Base-by-base conservation (phyloP, 805 yeast genomes). In the Saccharomyces kudriavzevii region DNA sequence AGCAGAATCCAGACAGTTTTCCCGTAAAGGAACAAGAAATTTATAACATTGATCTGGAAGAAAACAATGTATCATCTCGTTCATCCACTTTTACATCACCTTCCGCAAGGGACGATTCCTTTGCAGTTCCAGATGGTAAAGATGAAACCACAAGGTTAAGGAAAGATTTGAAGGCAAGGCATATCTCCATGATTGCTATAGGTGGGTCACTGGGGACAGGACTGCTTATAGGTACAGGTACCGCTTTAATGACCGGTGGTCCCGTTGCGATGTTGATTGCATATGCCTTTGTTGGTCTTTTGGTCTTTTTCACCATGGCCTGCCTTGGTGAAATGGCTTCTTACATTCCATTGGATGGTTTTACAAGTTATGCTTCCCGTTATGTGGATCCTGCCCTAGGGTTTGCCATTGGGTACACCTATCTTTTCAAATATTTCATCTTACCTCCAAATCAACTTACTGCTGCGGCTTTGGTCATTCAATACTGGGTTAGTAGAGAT, bases 171-270 rank as follows among this genome's bases (percentile, higher is more conserved):
- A 72, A 77, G 57, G 78, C 86, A 49, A 68, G 89, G 51, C 89
- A 84, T 63, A 76, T 83, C 57, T 77, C 82, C 53, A 82, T 85
- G 86, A 82, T 85, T 64, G 86, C 94, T 58, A 81, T 88, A 59
- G 95, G 94, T 60, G 92, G 94, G 60, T 87, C 92, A 8, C 70
- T 87, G 51, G 94, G 94, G 53, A 86, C 94, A 1, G 95, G 91
- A 64, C 74, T 87, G 53, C 73, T 87, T 58, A 84, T 87, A 59
- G 89, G 91, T 62, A 84, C 91, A 2, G 89, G 90, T 53, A 71
- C 82, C 14, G 83, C 91, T 1, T 74, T 87, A 52, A 74, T 77
- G n/a, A 67, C 76, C 11, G 89, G 88, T 13, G 96, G 96, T 6
- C 92, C 69, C 3, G 80, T 73, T 3, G 67, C 79, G 3, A 64